Base-by-base conservation (phyloP, 768 basidiomycete genomes). In the Suillus subalutaceus region DNA sequence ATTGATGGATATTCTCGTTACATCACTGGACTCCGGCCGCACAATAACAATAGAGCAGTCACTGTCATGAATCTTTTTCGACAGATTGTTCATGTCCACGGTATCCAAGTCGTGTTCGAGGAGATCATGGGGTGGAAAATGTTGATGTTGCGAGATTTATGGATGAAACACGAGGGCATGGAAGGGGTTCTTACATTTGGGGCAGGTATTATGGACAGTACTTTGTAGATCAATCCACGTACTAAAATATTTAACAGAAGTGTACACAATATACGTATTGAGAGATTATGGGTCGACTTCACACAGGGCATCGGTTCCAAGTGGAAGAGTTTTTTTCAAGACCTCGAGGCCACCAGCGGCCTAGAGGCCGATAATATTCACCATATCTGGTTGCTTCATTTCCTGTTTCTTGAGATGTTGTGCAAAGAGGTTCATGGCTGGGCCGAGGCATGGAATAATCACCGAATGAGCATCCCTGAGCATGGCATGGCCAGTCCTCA, bases 241-340 rank as follows among this genome's bases (percentile, higher is more conserved):
- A n/a, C 26, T 38, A 32, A 32, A 30, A 12, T 32, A 53, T 30
- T 23, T 46, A 57, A 12, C 61, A 81, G 80, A 53, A 79, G 77
- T 70, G 77, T 82, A 15, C 77, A 83, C 65, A 83, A 82, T 58
- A 79, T 74, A 7, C 71, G 79, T 0, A 79, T 82, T 40, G 80
- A 83, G 57, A 68, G 76, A 2, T 68, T 82, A 0, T 83, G 82
- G 80, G 71, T 71, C 40, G 78, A 82, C 68, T 62, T 80, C 75
- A 82, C 78, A 0, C 20, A 52, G 20, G 75, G 74, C 0, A 73
- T 80, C 67, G 78, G 79, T 2, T 65, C 76, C 6, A 78, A 78
- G 64, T 78, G 84, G 71, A 83, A 81, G 59, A 73, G 82, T 61
- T 84, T 86, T 71, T 86, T 86, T 70, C 78, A 80, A 2, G 77